Evolutionary conservation across 1,284 basidiomycete genomes (phyloP), one percentile per base, ranked within the genome.

Genomic region (Bjerkandera adusta): DNA sequence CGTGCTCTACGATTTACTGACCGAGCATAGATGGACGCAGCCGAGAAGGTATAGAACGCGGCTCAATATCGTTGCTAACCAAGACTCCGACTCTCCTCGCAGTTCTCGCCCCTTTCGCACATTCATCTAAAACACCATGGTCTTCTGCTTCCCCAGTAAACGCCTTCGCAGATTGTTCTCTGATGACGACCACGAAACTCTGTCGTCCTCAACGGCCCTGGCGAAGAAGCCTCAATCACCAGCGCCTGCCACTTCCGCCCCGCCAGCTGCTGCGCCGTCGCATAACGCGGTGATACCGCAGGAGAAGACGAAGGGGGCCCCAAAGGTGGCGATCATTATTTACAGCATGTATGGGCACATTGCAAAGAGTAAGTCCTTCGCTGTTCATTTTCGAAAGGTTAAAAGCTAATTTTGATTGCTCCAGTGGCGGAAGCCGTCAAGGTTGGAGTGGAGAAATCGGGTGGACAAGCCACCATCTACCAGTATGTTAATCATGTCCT

Each of bases 331-430:
- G 42, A 87, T 92, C 57, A 68, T 88, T 55, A 83, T 88, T 70
- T 91, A 92, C 71, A 72, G 81, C 37, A 76, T 86, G 67, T 91
- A 86, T 59, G 86, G 86, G 49, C 89, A 92, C 67, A 77, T 90
- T 61, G 71, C 72, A 49, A 76, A 73, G 57, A 43, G 84, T 87
- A 60, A 30, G 81, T 73, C 7, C n/a, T n/a, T n/a, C n/a, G n/a
- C n/a, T 8, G 15, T 18, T 39, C 38, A 34, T 34, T 30, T 18
- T 22, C 22, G 5, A 16, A 29, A 33, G 55, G 15, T 22, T 22
- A 15, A 34, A 32, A 22, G 11, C 15, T 26, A 15, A 13, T 6
- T 8, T 29, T 37, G n/a, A 20, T 41, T 59, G 15, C 11, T 32
- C 55, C 66, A 60, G 85, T 97, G 65, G 90, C 92, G 43, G 87